phyloP scores from a whole-genome alignment of 108 stramenopile genomes.

The Mediolabrus comicus region DNA sequence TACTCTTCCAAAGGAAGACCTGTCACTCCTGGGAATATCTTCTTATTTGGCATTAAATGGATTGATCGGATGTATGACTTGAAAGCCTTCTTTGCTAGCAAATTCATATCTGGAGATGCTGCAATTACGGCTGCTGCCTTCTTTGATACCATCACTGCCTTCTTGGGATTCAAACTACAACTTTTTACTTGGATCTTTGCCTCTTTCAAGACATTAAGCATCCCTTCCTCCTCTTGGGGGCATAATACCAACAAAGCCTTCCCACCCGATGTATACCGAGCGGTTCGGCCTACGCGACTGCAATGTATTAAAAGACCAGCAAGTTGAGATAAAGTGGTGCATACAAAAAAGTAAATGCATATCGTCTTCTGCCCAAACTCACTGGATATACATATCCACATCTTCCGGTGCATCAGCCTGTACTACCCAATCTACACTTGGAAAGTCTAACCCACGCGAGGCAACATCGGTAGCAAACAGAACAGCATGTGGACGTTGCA shows the following conservation, averaged over 20 bases:
- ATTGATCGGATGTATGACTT: conserved; percentile 89
- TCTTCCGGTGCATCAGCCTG: conserved; percentile 99
- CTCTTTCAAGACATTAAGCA: conserved; percentile 47
- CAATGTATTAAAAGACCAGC: conserved; percentile 25
- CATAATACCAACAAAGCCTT: conserved; percentile 86
- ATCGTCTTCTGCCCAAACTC: too few species aligned
- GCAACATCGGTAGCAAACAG: conserved; percentile 98
- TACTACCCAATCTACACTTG: conserved; percentile 97
- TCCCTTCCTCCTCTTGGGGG: conserved; percentile 82
- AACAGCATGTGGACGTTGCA: conserved; percentile 86
- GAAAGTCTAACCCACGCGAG: conserved; percentile 96
- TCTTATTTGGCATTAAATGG: conserved; percentile 86
- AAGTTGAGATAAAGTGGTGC: background rate
- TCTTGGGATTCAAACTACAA: conserved; percentile 90
- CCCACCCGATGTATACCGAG: conserved; percentile 83
- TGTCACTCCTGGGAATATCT: conserved; percentile 54
- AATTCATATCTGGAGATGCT: conserved; percentile 62
- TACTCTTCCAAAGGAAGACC: conserved; percentile 82
- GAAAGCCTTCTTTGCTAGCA: conserved; percentile 91
- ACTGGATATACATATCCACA: conserved; percentile 86
- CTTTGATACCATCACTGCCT: conserved; percentile 85
- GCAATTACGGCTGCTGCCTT: conserved; percentile 89
- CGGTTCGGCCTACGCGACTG: conserved; percentile 97
- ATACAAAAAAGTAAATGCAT: too few species aligned
- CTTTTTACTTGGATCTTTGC: conserved; percentile 86